A percentile compares a stretch with the other conserved stretches of the same genome.
These are phyloP conservation scores for Fusarium stilboides DNA, from an alignment of 2,329 filamentous ascomycete genomes.

Conservation along the genomic window DNA sequence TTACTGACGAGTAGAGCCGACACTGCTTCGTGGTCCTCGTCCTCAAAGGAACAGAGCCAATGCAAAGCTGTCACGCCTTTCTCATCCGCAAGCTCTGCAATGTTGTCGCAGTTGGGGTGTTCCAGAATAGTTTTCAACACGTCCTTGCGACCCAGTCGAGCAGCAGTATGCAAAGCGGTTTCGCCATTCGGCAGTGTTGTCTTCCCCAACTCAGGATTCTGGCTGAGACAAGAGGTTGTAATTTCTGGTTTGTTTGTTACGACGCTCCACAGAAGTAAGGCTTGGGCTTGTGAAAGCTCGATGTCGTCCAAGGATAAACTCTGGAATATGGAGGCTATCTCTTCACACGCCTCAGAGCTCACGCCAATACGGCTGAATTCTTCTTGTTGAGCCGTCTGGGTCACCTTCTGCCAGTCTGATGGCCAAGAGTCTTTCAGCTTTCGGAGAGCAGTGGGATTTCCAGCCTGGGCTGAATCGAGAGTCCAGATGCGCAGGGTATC, in stretches of 20 bases:
- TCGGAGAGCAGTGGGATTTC: not conserved
- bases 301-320: not conserved
- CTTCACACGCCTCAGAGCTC: not conserved
- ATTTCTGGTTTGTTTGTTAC: not conserved
- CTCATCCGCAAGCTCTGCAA: not conserved
- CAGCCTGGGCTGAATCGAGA: not conserved
- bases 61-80: slow-evolving; percentile 2
- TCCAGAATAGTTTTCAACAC: not conserved
- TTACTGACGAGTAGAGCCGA: not conserved
- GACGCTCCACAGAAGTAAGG: slow-evolving; percentile 1
- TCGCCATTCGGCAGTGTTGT: not conserved
- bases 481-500: not conserved
- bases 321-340: not conserved
- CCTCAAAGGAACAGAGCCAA: slow-evolving; percentile 4
- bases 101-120: not conserved
- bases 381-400: not conserved
- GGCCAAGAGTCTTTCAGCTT: not conserved
- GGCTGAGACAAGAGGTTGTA: not conserved
- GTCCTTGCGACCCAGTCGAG: not conserved
- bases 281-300: not conserved
- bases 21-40: not conserved
- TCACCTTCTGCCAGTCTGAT: not conserved
- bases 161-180: not conserved
- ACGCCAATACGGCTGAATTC: not conserved
- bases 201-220: not conserved